Conservation (phyloP, 169 alveolate genomes). For the Plasmodium chabaudi region DNA sequence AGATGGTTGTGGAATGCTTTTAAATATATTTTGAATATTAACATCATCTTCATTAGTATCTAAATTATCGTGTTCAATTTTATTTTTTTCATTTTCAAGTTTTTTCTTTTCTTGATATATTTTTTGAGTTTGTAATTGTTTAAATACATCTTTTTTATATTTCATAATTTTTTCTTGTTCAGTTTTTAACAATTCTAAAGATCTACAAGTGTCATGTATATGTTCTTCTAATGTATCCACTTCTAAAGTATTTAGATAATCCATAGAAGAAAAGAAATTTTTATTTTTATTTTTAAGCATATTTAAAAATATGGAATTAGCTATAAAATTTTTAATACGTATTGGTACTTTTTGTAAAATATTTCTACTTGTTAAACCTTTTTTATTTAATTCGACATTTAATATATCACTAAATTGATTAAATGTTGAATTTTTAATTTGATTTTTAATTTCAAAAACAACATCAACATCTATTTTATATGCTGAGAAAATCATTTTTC, state of each 20-base stretch:
- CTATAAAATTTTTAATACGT: constrained; percentile 48
- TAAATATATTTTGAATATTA: constrained; percentile 50
- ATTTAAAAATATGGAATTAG: constrained; percentile 58
- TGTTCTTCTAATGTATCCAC: constrained; percentile 43
- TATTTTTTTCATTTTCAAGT: constrained; percentile 68
- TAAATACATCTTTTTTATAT: constrained; percentile 71
- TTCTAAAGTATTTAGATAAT: constrained; percentile 45
- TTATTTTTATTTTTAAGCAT: constrained; percentile 69
- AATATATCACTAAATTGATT: constrained; percentile 67
- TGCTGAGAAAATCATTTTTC: constrained; percentile 68
- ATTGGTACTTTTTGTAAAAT: constrained; percentile 54
- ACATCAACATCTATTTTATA: constrained; percentile 74
- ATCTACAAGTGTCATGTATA: constrained; percentile 56
- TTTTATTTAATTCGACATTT: constrained; percentile 58
- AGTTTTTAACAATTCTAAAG: constrained; percentile 39
- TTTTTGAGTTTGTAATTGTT: constrained; percentile 72
- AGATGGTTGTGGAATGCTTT: constrained; percentile 68
- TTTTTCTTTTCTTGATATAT: constrained; percentile 62
- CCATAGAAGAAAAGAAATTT: constrained; percentile 35
- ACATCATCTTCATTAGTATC: constrained; percentile 68
- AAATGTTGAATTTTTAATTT: constrained; percentile 61
- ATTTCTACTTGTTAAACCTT: constrained; percentile 56
- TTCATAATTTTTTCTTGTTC: constrained; percentile 72
- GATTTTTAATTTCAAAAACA: constrained; percentile 52
- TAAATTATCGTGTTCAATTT: constrained; percentile 57